Percentiles rank a stretch among this genome's conserved stretches.
phyloP scores from a whole-genome alignment of 306 rosid genomes.

The Cucumis sativus region DNA sequence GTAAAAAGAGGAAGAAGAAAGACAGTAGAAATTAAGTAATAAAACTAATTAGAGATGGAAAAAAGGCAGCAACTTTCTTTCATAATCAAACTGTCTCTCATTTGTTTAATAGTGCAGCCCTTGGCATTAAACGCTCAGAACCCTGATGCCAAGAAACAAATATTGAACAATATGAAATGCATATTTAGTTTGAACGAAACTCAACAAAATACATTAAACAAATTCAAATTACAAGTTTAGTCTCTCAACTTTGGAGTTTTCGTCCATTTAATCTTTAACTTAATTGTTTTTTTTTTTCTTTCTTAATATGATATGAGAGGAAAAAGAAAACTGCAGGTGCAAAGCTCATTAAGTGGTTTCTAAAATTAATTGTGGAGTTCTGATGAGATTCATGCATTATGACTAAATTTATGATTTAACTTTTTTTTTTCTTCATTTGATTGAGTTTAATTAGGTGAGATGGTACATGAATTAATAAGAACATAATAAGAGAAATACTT shows the following conservation, averaged over 20 bases:
- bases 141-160: conserved; percentile 21
- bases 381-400: too few relatives aligned
- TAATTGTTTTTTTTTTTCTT: too few relatives aligned
- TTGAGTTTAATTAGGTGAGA: background rate
- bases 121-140: conserved; percentile 51
- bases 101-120: conserved; percentile 60
- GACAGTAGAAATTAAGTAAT: background rate
- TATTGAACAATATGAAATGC: background rate
- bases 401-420: too few relatives aligned
- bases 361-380: too few relatives aligned
- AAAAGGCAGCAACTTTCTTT: background rate
- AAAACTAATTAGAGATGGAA: background rate
- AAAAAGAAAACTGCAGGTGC: too few relatives aligned
- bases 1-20: background rate
- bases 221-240: too few relatives aligned
- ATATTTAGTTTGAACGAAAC: background rate
- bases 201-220: background rate
- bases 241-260: too few relatives aligned
- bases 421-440: too few relatives aligned
- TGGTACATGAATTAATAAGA: background rate
- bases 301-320: too few relatives aligned
- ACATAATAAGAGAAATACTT: conserved; percentile 14
- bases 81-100: conserved; percentile 12
- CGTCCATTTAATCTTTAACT: too few relatives aligned
- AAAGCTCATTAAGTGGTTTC: too few relatives aligned